These are phyloP conservation scores for Alternaria sp. DNA, from an alignment of 2,329 filamentous ascomycete species.

Conservation along the genomic window DNA sequence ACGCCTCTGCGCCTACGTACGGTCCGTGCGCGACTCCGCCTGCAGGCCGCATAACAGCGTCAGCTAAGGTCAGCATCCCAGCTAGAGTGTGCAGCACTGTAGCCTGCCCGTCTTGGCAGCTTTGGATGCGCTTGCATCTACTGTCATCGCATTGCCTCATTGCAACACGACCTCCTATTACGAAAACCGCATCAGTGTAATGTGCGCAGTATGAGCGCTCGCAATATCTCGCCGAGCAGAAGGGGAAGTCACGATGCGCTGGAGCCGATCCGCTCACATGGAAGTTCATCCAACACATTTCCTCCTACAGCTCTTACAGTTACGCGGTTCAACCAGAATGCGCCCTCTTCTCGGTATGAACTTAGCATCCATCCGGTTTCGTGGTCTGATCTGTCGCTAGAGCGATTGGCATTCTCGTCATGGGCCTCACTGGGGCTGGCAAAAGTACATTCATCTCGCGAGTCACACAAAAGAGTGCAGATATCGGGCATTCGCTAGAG, in stretches of 20 bases:
- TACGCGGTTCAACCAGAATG: background rate
- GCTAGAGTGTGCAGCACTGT: background rate
- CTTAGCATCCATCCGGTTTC: background rate
- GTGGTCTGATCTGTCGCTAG: background rate
- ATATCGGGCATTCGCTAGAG: conserved; percentile 38
- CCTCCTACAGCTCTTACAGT: background rate
- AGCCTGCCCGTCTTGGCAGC: background rate
- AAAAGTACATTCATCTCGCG: conserved; percentile 49
- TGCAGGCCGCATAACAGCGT: conserved; percentile 19
- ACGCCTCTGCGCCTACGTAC: background rate
- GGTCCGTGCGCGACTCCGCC: conserved; percentile 14
- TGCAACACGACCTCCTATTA: background rate
- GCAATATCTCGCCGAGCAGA: background rate
- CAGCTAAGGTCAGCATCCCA: background rate
- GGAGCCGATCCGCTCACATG: background rate
- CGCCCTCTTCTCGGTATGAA: background rate
- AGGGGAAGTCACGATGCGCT: background rate
- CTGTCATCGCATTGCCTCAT: background rate
- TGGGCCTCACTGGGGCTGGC: conserved; percentile 52
- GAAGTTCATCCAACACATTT: background rate
- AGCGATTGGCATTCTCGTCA: conserved; percentile 43
- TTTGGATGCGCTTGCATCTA: background rate
- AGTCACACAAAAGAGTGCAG: conserved; percentile 16
- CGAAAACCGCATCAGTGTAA: background rate
- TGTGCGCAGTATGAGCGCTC: background rate